These are phyloP conservation scores for Calocera viscosa DNA, from an alignment of 768 basidiomycete species.

Conservation along the genomic window DNA sequence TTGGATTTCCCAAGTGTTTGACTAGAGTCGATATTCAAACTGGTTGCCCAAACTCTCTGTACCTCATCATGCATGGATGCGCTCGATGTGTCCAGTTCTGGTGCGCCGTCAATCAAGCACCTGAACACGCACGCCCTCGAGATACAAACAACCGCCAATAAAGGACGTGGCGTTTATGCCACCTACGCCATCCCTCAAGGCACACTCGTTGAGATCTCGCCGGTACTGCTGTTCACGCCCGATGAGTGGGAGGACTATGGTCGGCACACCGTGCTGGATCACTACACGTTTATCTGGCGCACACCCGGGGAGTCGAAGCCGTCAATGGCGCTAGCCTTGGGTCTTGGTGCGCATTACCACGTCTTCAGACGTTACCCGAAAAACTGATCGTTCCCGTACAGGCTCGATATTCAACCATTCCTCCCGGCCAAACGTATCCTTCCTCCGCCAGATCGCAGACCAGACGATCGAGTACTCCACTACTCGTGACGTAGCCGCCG, in stretches of 20 bases:
- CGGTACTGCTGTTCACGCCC: slow-evolving; percentile 61
- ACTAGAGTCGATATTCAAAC: no score
- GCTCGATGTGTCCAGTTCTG: neutral
- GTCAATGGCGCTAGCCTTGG: slow-evolving; percentile 63
- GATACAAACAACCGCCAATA: slow-evolving; percentile 19
- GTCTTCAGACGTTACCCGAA: no score
- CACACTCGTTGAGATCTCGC: slow-evolving; percentile 70
- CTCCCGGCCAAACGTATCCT: slow-evolving; percentile 54
- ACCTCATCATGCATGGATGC: slow-evolving; percentile 5
- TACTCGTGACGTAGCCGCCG: slow-evolving; percentile 37
- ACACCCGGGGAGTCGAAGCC: slow-evolving; percentile 31
- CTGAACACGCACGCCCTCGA: slow-evolving; percentile 25
- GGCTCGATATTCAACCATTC: slow-evolving; percentile 79
- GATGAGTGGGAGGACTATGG: slow-evolving; percentile 60
- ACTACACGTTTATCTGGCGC: slow-evolving; percentile 65
- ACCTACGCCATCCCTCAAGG: slow-evolving; percentile 42
- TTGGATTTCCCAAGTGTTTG: no score
- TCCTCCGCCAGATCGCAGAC: slow-evolving; percentile 38
- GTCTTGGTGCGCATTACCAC: slow-evolving; percentile 43
- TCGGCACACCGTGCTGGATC: slow-evolving; percentile 51
- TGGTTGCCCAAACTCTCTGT: no score
- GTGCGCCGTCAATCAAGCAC: neutral
- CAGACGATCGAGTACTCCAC: slow-evolving; percentile 56
- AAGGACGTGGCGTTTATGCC: slow-evolving; percentile 36
- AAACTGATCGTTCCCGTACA: slow-evolving; percentile 22